Conservation (phyloP, 306 rosid genomes). For the Vicia sativa region DNA sequence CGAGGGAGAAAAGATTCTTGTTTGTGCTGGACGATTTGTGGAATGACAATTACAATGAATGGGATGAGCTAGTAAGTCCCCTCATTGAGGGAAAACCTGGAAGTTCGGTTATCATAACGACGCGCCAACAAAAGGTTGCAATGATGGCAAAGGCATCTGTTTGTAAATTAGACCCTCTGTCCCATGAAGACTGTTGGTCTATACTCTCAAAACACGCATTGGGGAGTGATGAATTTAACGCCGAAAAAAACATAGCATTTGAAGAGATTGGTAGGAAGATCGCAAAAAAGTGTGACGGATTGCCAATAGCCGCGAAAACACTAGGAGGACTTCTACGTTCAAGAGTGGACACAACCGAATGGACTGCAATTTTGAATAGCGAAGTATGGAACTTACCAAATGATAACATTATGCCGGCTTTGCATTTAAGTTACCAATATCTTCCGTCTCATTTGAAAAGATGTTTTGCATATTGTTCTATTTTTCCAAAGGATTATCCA, state of each 20-base stretch:
- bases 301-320: neutral
- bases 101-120: too few species aligned
- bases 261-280: constrained; percentile 39
- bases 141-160: too few species aligned
- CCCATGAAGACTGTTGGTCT: constrained; percentile 15
- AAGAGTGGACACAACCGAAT: neutral
- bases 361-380: constrained; percentile 1
- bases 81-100: too few species aligned
- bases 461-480: constrained; percentile 4
- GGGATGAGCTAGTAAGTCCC: too few species aligned
- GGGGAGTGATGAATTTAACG: neutral
- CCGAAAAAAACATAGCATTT: neutral
- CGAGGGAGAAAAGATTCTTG: too few species aligned
- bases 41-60: too few species aligned
- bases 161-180: too few species aligned
- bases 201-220: constrained; percentile 28
- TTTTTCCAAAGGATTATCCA: neutral
- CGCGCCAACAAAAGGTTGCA: too few species aligned
- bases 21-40: too few species aligned
- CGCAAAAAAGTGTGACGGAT: neutral
- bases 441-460: constrained; percentile 11
- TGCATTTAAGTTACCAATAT: constrained; percentile 1
- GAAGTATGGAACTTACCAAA: constrained; percentile 25
- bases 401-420: constrained; percentile 6
- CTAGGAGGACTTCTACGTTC: neutral